Evolutionary conservation across 2,329 filamentous ascomycete species (phyloP), one percentile per base, ranked within the genome.

Genomic region (Drechslera avenae): DNA sequence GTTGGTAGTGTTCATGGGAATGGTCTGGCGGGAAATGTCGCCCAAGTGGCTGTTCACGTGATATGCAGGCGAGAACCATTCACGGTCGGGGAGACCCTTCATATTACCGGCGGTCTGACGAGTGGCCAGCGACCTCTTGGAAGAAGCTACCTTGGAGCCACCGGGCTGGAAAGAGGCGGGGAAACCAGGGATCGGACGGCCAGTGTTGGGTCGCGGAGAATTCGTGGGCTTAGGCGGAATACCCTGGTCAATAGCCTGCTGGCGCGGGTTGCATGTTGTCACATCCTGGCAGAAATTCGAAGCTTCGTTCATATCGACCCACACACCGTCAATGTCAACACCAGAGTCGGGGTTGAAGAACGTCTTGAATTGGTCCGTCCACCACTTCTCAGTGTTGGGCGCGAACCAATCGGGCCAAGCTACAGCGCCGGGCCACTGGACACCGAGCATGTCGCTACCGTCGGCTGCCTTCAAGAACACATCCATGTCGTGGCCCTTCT

Each of bases 361-460:
- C 1, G 66, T 69, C 0, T 67, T 71, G 60, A 93, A 87, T 66
- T 92, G 82, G 4, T 79, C 78, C 57, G 84, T 85, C 89, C 89
- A 93, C 71, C 85, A 94, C 1, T 74, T 64, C 39, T 85, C 80
- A 1, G 84, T 83, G 43, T 84, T 83, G 6, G 81, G 79, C 14
- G 85, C 76, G 66, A 91, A 91, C 89, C 89, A 93, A 68, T 93
- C 90, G 0, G 87, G 87, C 72, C 86, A 91, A 9, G 82, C 86
- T 0, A 86, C 83, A 12, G 85, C 81, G 37, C 89, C 89, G 5
- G 89, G 86, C 89, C 89, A 93, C 17, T 92, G 89, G 13, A 90
- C 87, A 13, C 88, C 83, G 52, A 81, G 63, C 54, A 80, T 82
- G 19, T 82, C 67, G 9, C 76, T 76, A 12, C 79, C 87, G 59